phyloP scores from a whole-genome alignment of 2,329 filamentous ascomycete genomes.

The Talaromyces marneffei region DNA sequence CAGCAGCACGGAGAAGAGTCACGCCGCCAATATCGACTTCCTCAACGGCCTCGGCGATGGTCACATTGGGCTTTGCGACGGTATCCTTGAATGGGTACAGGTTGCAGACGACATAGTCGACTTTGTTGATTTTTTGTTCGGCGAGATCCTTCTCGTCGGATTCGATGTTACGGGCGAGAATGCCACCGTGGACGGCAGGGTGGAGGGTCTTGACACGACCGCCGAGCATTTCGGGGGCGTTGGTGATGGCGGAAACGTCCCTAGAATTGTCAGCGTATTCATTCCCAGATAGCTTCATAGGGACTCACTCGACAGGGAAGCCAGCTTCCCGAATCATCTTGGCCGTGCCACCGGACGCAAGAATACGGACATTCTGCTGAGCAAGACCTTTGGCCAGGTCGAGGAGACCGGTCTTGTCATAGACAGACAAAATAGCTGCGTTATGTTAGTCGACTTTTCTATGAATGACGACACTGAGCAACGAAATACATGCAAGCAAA shows the following conservation, averaged over 20 bases:
- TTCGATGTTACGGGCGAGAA: slow-evolving; percentile 87
- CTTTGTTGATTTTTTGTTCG: slow-evolving; percentile 90
- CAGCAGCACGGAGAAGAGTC: slow-evolving; percentile 89
- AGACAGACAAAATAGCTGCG: slow-evolving; percentile 91
- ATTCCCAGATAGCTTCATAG: neutral
- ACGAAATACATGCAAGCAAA: too few relatives aligned
- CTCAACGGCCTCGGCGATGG: slow-evolving; percentile 91
- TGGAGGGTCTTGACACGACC: slow-evolving; percentile 93
- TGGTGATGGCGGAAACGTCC: slow-evolving; percentile 95
- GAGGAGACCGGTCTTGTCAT: slow-evolving; percentile 93
- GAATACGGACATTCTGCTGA: slow-evolving; percentile 82
- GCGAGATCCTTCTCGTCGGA: slow-evolving; percentile 96
- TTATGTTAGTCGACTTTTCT: neutral
- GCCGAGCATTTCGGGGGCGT: slow-evolving; percentile 93
- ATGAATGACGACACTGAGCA: neutral
- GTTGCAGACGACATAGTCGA: slow-evolving; percentile 96
- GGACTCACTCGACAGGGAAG: slow-evolving; percentile 81
- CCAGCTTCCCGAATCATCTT: slow-evolving; percentile 95
- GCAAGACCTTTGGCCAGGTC: slow-evolving; percentile 87
- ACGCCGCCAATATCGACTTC: slow-evolving; percentile 99
- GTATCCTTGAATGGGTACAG: slow-evolving; percentile 99
- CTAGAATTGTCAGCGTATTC: slow-evolving; percentile 38
- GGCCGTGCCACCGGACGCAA: slow-evolving; percentile 91
- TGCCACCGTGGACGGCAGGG: slow-evolving; percentile 77
- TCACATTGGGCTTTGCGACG: slow-evolving; percentile 93